phyloP scores from a whole-genome alignment of 768 basidiomycete genomes.

The Rhodotorula toruloides region DNA sequence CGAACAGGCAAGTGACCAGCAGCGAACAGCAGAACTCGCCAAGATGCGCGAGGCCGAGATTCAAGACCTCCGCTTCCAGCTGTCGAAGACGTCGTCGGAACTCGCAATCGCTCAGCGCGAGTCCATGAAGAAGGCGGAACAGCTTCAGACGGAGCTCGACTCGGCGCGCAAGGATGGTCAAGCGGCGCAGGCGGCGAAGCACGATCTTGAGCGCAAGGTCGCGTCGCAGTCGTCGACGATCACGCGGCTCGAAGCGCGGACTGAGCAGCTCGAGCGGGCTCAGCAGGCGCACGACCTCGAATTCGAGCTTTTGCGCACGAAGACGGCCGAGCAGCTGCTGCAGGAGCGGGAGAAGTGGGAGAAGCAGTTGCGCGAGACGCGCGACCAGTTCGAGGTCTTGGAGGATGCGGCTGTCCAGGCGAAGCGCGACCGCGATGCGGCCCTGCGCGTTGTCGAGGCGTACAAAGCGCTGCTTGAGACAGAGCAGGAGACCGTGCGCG shows the following conservation, averaged over 20 bases:
- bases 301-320: constrained; percentile 17
- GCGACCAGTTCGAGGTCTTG: constrained; percentile 72
- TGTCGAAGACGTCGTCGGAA: constrained; percentile 60
- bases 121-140: constrained; percentile 1
- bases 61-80: constrained; percentile 61
- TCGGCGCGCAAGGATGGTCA: constrained; percentile 47
- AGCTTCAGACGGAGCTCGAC: constrained; percentile 61
- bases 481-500: constrained; percentile 50
- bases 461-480: constrained; percentile 56
- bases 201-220: constrained; percentile 68
- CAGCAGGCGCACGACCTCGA: constrained; percentile 33
- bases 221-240: constrained; percentile 63
- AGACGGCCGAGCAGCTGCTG: constrained; percentile 31
- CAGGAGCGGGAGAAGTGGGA: constrained; percentile 59
- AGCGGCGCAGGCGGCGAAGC: constrained; percentile 2
- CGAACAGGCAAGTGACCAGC: constrained; percentile 80
- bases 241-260: constrained; percentile 51
- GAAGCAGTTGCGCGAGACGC: constrained; percentile 65
- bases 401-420: constrained; percentile 81
- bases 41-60: constrained; percentile 84
- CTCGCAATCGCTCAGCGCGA: constrained; percentile 60
- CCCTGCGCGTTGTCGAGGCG: constrained; percentile 66
- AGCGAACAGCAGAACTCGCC: constrained; percentile 72
- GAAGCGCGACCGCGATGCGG: constrained; percentile 72
- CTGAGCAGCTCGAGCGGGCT: constrained; percentile 44